Conservation (phyloP, 768 basidiomycete genomes). For the Boletus vermiculosoides region DNA sequence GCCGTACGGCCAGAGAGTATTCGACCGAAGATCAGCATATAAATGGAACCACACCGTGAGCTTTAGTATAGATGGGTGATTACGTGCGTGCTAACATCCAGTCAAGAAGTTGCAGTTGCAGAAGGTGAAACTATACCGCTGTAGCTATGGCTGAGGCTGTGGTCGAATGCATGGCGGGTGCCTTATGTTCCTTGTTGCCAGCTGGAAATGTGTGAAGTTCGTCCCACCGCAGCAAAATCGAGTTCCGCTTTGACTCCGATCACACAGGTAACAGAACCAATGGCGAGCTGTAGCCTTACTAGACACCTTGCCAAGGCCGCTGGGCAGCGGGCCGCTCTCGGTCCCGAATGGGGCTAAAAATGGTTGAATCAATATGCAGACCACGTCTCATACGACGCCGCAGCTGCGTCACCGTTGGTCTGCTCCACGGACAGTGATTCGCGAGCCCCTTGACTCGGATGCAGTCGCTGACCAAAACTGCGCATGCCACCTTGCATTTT, state of each 20-base stretch:
- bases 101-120: too few species aligned
- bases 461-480: background rate
- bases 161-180: too few species aligned
- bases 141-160: too few species aligned
- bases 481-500: background rate
- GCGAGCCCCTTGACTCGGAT: background rate
- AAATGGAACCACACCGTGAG: too few species aligned
- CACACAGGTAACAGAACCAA: background rate
- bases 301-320: background rate
- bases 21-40: too few species aligned
- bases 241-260: background rate
- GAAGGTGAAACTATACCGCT: too few species aligned
- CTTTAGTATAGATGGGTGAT: too few species aligned
- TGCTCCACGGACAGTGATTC: background rate
- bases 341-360: background rate
- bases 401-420: background rate
- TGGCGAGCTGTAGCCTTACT: background rate
- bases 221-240: too few species aligned
- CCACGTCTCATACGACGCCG: background rate
- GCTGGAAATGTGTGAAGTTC: too few species aligned
- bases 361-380: background rate
- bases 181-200: too few species aligned
- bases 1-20: too few species aligned
- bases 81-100: too few species aligned
- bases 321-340: background rate